Evolutionary conservation across 495 filamentous ascomycete species (phyloP), one percentile per base, ranked within the genome.

Genomic region (Aspergillus haitiensis): DNA sequence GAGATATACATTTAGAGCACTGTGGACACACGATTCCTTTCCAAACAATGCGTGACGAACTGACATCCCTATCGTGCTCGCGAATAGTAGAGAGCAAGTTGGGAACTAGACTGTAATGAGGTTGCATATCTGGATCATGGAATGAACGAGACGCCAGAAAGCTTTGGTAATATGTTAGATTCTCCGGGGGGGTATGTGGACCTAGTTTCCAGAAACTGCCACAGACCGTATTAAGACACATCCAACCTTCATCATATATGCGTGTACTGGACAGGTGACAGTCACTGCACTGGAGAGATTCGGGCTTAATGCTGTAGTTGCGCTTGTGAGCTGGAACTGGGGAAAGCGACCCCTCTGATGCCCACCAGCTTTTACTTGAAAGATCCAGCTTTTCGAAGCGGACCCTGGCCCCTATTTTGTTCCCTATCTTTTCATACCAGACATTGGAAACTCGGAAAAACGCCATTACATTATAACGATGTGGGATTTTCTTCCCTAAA

Each of bases 371-470:
- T 34, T 77, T 75, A 16, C 72, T 62, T 0, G 61, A 40, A 1
- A 86, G 69, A 16, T 90, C 69, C 2, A 91, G 68, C 62, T 93
- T 92, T 70, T 96, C 85, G 27, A 93, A 80, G 6, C 91, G 82
- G 13, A 88, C 78, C 61, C 81, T 86, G 60, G 81, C 79, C 0
- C 79, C 68, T 0, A 67, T 78, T 15, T 80, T 74, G 0, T 70
- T 57, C 1, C 75, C 66, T 5, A 70, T 64, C 48, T 76, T 81
- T 64, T 96, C 91, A 13, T 67, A 74, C 92, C 92, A 96, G 2
- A 92, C 72, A 36, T 88, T 73, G 0, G 87, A 89, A 15, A 91
- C 72, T 33, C 86, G 83, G 66, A 93, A 95, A 65, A 78, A 87
- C n/a, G 72, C 89, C 47, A 93, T 79, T 1, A 94, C 85, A 51